A percentile compares a stretch with the other conserved stretches of the same genome.
Conservation (phyloP, 164 flowering plant species). For the Litsea cubeba region DNA sequence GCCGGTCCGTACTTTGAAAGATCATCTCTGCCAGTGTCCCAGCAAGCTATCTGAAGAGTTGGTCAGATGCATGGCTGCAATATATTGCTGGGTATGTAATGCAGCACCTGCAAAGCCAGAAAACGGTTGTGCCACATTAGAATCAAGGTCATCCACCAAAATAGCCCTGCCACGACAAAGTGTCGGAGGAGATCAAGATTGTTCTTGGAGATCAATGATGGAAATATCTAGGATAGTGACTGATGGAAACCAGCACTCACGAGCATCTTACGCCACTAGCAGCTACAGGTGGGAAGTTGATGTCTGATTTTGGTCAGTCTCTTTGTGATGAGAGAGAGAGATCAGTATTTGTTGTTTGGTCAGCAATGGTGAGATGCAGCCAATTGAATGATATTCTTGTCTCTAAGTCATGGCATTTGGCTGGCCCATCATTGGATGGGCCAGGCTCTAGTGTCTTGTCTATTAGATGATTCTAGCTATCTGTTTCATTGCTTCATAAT, state of each 20-base stretch:
- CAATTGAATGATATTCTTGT: neutral
- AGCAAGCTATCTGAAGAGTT: too few species aligned
- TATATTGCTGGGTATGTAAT: too few species aligned
- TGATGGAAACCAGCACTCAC: constrained; percentile 53
- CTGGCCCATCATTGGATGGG: neutral
- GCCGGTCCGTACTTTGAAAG: too few species aligned
- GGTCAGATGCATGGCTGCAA: too few species aligned
- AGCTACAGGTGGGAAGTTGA: constrained; percentile 47
- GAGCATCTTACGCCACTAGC: constrained; percentile 38
- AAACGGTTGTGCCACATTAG: too few species aligned
- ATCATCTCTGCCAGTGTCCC: too few species aligned
- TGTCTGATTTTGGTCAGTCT: neutral
- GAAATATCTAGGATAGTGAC: constrained; percentile 69
- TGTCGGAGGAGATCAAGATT: too few species aligned
- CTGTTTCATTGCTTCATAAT: neutral
- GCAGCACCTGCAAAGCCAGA: too few species aligned
- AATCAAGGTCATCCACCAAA: too few species aligned
- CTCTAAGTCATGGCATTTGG: neutral
- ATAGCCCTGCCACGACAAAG: too few species aligned
- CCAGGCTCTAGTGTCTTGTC: neutral
- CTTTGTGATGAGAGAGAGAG: neutral
- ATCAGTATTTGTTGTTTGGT: too few species aligned
- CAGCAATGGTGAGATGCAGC: neutral
- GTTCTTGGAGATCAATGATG: constrained; percentile 47
- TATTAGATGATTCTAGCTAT: neutral